Percentiles rank a stretch among this genome's conserved stretches.
These are phyloP conservation scores for Teratosphaeria zuluensis DNA, from an alignment of 2,329 filamentous ascomycete genomes.

Conservation along the genomic window DNA sequence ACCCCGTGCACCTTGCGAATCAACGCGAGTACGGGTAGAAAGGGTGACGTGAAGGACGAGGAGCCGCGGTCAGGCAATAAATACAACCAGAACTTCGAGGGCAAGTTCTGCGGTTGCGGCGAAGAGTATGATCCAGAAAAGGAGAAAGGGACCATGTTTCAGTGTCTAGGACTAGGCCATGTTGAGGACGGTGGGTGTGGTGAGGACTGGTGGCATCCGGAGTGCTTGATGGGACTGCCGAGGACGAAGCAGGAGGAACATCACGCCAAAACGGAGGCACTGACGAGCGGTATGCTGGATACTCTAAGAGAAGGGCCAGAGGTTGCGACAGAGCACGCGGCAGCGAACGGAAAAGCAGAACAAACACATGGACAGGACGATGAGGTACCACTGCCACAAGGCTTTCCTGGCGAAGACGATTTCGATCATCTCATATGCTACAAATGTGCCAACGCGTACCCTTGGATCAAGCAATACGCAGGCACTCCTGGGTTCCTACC, in stretches of 20 bases:
- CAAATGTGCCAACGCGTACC: constrained; percentile 77
- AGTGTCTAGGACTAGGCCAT: constrained; percentile 78
- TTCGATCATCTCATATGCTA: constrained; percentile 91
- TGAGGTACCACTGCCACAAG: constrained; percentile 62
- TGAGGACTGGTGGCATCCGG: constrained; percentile 96
- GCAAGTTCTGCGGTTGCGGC: constrained; percentile 81
- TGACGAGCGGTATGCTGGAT: constrained; percentile 11
- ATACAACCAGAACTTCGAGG: constrained; percentile 94
- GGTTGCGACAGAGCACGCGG: constrained; percentile 19
- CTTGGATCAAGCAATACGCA: constrained; percentile 87
- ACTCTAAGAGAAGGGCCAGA: constrained; percentile 21
- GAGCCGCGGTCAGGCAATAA: constrained; percentile 62
- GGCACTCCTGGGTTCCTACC: constrained; percentile 69
- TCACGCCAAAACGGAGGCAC: constrained; percentile 11
- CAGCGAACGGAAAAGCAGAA: constrained; percentile 27
- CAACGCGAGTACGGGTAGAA: constrained; percentile 62
- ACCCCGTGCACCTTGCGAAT: constrained; percentile 68
- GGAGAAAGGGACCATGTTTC: constrained; percentile 97
- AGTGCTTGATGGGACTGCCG: constrained; percentile 74
- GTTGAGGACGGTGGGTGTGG: constrained; percentile 79
- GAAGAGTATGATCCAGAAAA: constrained; percentile 80
- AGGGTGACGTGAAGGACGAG: constrained; percentile 69
- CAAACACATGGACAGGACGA: constrained; percentile 41
- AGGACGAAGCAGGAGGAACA: constrained; percentile 45
- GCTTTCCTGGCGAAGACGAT: constrained; percentile 79